Evolutionary conservation across 164 flowering plant species (phyloP), one percentile per base, ranked within the genome.

Genomic region (Nymphaea colorata): DNA sequence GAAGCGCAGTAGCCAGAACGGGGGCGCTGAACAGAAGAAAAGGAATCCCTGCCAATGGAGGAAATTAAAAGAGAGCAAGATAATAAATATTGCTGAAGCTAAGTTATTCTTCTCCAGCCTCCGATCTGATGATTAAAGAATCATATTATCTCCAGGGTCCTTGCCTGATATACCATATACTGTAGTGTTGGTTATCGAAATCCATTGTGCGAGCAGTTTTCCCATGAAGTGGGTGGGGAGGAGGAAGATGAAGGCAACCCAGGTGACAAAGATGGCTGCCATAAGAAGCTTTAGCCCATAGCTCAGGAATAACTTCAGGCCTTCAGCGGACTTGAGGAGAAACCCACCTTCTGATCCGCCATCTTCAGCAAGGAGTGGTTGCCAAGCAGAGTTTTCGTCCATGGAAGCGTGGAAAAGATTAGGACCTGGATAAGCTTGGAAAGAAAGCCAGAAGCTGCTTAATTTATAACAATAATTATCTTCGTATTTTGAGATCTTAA

Each of bases 11-110:
- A 3, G 84, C 12, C 44, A 91, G 78, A 78, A 90, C 44, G 5
- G 98, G 98, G 61, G 77, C 93, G 65, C 90, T 81, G 81, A 81
- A 85, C 6, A 76, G 2, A 64, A 91, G 64, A 76, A 91, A 84
- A 2, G 80, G 36, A 68, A 84, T 80, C 64, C 97, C 98, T 90
- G 87, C 79, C 78, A 17, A 59, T 69, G 6, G 15, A 60, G 63
- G 4, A 51, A n/a, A 4, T 66, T 51, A 36, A 0, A 51, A 11
- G 2, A 45, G 42, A 45, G 12, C 42, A 53, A 2, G 4, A 15
- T 44, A 2, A 43, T 67, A 3, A 65, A 89, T 8, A 55, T 55
- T 55, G 59, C 12, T 1, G 16, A 55, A 55, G 59, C 10, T 55
- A 55, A 25, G 36, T 25, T 25, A 25, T 25, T 25, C 36, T 25